These are phyloP conservation scores for Phytophthora uliginosa DNA, from an alignment of 352 stramenopile species.

Conservation along the genomic window DNA sequence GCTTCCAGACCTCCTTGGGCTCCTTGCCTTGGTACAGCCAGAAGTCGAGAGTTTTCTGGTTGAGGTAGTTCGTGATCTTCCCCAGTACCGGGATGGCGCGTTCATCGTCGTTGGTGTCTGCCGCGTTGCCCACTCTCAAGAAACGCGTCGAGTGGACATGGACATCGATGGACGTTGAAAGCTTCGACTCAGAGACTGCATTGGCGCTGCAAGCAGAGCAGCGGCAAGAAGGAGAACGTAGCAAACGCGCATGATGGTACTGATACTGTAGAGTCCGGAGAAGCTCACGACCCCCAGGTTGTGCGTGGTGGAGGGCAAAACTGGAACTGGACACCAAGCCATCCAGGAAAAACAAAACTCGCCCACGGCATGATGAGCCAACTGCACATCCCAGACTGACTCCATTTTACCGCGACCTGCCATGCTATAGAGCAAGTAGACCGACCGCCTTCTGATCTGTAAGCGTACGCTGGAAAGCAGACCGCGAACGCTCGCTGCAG, in stretches of 20 bases:
- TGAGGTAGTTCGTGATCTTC: conserved; percentile 16
- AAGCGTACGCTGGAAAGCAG: not conserved
- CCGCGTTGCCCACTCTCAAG: not conserved
- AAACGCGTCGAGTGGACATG: not conserved
- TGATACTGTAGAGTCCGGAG: not conserved
- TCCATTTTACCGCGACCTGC: not conserved
- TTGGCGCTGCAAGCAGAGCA: not conserved
- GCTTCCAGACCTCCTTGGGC: conserved; percentile 3
- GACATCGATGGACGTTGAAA: not conserved
- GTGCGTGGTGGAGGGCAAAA: not conserved
- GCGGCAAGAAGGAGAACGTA: not conserved
- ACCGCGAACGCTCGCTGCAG: not conserved
- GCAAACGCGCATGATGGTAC: not conserved
- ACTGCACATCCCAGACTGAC: not conserved
- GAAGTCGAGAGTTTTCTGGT: conserved; percentile 14
- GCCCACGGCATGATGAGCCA: not conserved
- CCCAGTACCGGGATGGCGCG: not conserved
- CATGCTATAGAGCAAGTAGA: not conserved
- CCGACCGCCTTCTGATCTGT: not conserved
- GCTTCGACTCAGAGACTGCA: not conserved
- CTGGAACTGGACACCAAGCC: not conserved
- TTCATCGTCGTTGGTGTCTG: not conserved
- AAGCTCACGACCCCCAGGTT: not conserved
- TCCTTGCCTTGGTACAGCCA: conserved; percentile 1
- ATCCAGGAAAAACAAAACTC: not conserved